Percentiles rank a stretch among this genome's conserved stretches.
phyloP scores from a whole-genome alignment of 495 filamentous ascomycete genomes.

The Cercophora scortea region DNA sequence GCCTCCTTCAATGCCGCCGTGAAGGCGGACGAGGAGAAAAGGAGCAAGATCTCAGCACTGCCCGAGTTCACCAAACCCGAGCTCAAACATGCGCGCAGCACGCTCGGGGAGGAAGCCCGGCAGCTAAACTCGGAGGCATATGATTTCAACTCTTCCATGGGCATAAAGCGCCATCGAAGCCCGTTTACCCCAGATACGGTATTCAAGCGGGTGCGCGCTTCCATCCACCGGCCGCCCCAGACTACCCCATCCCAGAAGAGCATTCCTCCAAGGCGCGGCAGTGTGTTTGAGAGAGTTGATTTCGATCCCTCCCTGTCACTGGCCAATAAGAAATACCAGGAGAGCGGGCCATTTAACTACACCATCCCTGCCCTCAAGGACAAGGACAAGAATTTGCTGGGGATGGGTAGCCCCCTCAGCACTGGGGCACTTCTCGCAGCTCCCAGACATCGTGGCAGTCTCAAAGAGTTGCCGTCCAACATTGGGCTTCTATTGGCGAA shows the following conservation, averaged over 20 bases:
- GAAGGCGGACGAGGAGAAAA: background rate
- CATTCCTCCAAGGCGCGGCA: slow-evolving; percentile 14
- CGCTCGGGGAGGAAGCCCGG: slow-evolving; percentile 23
- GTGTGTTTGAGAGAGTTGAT: slow-evolving; percentile 42
- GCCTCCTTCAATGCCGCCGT: background rate
- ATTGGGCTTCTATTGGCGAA: slow-evolving; percentile 26
- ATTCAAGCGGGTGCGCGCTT: slow-evolving; percentile 40
- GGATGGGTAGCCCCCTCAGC: slow-evolving; percentile 22
- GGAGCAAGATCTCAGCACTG: slow-evolving; percentile 3
- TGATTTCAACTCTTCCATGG: slow-evolving; percentile 19
- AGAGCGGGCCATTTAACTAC: slow-evolving; percentile 39
- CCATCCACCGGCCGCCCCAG: slow-evolving; percentile 18
- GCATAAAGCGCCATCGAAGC: slow-evolving; percentile 33
- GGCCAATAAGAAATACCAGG: slow-evolving; percentile 44
- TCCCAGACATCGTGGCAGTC: slow-evolving; percentile 21
- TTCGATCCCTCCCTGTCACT: slow-evolving; percentile 40
- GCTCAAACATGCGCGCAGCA: slow-evolving; percentile 40
- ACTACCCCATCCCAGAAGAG: slow-evolving; percentile 3
- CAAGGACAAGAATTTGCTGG: slow-evolving; percentile 9
- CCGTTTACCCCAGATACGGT: slow-evolving; percentile 47
- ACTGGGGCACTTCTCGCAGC: slow-evolving; percentile 33
- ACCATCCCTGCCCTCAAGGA: slow-evolving; percentile 16
- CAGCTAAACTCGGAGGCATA: slow-evolving; percentile 22
- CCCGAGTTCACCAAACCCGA: slow-evolving; percentile 41
- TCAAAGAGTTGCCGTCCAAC: slow-evolving; percentile 31